Conservation (phyloP, 495 filamentous ascomycete genomes). For the Neurospora africana region DNA sequence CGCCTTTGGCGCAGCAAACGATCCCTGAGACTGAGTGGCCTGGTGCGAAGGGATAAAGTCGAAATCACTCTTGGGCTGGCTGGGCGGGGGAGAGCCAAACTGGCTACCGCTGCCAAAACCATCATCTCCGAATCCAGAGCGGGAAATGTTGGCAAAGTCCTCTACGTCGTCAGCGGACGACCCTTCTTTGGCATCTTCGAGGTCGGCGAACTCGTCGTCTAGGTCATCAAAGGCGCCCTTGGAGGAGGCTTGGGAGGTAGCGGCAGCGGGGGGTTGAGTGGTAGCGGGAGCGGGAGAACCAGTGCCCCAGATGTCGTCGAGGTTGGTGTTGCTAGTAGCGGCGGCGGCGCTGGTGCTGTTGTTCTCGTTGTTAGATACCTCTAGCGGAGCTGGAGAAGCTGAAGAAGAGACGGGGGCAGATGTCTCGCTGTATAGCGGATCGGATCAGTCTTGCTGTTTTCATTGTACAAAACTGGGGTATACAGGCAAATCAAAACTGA, state of each 20-base stretch:
- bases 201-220: conserved; percentile 79
- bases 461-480: background rate
- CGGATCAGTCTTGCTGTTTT: background rate
- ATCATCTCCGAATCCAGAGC: conserved; percentile 48
- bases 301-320: conserved; percentile 26
- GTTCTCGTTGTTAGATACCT: conserved; percentile 5
- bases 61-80: conserved; percentile 42
- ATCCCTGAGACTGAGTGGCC: background rate
- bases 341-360: conserved; percentile 7
- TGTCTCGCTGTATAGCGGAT: conserved; percentile 15
- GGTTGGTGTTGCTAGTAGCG: background rate
- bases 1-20: conserved; percentile 11
- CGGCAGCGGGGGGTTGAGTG: conserved; percentile 6
- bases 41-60: conserved; percentile 28
- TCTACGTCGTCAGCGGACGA: conserved; percentile 55
- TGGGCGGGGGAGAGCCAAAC: conserved; percentile 30
- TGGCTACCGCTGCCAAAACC: conserved; percentile 44
- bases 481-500: conserved; percentile 1
- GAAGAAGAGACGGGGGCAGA: background rate
- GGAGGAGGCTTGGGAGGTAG: conserved; percentile 12
- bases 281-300: conserved; percentile 2
- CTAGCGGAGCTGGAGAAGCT: conserved; percentile 9
- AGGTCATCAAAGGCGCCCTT: conserved; percentile 57
- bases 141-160: conserved; percentile 59
- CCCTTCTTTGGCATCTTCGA: conserved; percentile 81